These are phyloP conservation scores for Leishmania aethiopica DNA, from an alignment of 208 protist species.

Conservation along the genomic window DNA sequence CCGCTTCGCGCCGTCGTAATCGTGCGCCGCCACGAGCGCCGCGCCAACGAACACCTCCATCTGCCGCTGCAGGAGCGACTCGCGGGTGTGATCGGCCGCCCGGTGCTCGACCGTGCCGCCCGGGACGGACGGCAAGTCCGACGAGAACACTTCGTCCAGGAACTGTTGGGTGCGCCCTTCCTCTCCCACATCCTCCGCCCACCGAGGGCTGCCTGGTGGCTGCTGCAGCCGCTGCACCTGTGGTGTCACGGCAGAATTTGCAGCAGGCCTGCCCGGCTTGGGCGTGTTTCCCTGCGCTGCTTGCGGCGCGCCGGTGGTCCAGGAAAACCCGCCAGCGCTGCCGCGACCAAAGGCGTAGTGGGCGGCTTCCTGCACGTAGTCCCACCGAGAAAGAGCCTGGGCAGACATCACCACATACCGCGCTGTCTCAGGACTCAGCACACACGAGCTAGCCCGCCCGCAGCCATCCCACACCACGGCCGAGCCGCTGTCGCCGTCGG, in stretches of 20 bases:
- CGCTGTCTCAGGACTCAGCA: constrained; percentile 31
- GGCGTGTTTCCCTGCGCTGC: background rate
- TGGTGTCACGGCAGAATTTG: background rate
- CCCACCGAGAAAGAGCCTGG: constrained; percentile 78
- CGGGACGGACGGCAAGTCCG: background rate
- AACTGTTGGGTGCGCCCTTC: background rate
- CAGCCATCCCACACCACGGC: background rate
- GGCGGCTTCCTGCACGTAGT: constrained; percentile 59
- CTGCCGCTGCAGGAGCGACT: constrained; percentile 47
- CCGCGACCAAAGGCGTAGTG: constrained; percentile 7
- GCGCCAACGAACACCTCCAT: constrained; percentile 66
- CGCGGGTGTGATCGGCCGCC: constrained; percentile 5
- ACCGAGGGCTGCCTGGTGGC: background rate
- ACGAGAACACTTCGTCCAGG: background rate
- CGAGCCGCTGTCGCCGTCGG: background rate
- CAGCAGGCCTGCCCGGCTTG: background rate
- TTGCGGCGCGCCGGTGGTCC: background rate
- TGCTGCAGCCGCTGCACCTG: background rate
- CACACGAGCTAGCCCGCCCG: background rate
- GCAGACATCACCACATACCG: constrained; percentile 70
- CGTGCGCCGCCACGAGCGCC: constrained; percentile 47
- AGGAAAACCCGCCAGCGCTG: background rate
- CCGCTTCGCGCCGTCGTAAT: constrained; percentile 66
- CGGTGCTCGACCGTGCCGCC: background rate
- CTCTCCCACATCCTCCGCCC: background rate